Percentiles rank a stretch among this genome's conserved stretches.
phyloP scores from a whole-genome alignment of 1,284 basidiomycete species.

The Pulchroboletus neoregius region DNA sequence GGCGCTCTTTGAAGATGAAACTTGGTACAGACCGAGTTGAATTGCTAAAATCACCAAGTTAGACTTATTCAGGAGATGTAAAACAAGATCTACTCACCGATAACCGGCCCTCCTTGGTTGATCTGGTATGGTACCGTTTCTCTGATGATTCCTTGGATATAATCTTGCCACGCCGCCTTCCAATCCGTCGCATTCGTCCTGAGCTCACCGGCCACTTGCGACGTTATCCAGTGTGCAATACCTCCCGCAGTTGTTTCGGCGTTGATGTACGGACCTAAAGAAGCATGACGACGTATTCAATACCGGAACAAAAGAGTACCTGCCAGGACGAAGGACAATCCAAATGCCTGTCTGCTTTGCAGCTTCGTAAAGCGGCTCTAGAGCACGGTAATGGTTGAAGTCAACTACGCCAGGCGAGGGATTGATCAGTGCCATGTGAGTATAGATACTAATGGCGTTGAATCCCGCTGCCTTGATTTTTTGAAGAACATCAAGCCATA shows the following conservation, averaged over 20 bases:
- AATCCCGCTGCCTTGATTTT: constrained; percentile 80
- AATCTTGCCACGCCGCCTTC: constrained; percentile 65
- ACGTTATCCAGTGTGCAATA: constrained; percentile 74
- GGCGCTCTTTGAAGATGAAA: neutral
- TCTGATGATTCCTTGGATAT: constrained; percentile 63
- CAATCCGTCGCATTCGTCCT: constrained; percentile 66
- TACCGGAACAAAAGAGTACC: constrained; percentile 4
- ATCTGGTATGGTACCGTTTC: constrained; percentile 66
- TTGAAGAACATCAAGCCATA: constrained; percentile 82
- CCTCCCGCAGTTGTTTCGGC: constrained; percentile 81
- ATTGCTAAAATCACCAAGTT: constrained; percentile 42
- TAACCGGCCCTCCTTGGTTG: constrained; percentile 65
- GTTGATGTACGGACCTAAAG: constrained; percentile 59
- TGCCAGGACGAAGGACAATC: constrained; percentile 62
- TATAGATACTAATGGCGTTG: constrained; percentile 72
- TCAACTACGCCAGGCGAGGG: constrained; percentile 72
- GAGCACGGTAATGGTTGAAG: constrained; percentile 63
- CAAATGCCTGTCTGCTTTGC: constrained; percentile 60
- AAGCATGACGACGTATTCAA: constrained; percentile 18
- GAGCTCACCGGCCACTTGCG: constrained; percentile 59
- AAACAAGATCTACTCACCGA: constrained; percentile 43
- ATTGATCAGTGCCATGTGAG: constrained; percentile 71
- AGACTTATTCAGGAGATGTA: constrained; percentile 2
- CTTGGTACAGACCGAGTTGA: constrained; percentile 54
- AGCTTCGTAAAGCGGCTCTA: constrained; percentile 65